Evolutionary conservation across 2,329 filamentous ascomycete genomes (phyloP).

Genomic region (Pyrenophora teres): DNA sequence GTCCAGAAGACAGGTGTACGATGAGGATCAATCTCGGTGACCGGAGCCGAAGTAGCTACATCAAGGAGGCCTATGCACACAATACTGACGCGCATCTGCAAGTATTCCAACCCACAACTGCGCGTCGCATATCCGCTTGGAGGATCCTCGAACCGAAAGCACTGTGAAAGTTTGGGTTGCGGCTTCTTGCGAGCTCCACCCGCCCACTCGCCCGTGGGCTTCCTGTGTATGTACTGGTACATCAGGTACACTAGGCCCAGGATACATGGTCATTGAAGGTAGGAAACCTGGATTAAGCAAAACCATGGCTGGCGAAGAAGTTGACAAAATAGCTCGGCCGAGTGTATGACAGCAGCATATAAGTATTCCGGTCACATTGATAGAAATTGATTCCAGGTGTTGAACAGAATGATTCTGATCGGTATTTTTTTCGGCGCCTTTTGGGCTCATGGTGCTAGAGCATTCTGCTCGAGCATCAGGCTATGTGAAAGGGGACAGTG

Average conservation of each 20-base stretch:
- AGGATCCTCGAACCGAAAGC: not conserved
- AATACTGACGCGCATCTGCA: slow-evolving; percentile 1
- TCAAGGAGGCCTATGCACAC: not conserved
- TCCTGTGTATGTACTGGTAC: no score
- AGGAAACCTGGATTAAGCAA: no score
- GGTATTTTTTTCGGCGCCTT: slow-evolving; percentile 4
- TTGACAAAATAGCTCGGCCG: no score
- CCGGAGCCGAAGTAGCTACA: not conserved
- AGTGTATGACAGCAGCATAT: no score
- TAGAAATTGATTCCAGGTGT: no score
- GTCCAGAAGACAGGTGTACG: not conserved
- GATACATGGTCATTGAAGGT: no score
- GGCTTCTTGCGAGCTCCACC: not conserved
- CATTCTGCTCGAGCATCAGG: slow-evolving; percentile 4
- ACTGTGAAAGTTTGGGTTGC: not conserved
- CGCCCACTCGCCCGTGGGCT: no score
- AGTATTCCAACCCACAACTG: not conserved
- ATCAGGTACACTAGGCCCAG: no score
- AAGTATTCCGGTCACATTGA: no score
- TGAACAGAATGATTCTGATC: not conserved
- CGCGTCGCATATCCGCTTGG: not conserved
- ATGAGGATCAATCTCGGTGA: not conserved
- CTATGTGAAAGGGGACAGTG: not conserved
- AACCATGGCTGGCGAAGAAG: no score
- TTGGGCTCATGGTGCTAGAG: not conserved